Percentiles rank a stretch among this genome's conserved stretches.
Evolutionary conservation across 148 eudicot species (phyloP).

Genomic region (Persicaria maculosa): DNA sequence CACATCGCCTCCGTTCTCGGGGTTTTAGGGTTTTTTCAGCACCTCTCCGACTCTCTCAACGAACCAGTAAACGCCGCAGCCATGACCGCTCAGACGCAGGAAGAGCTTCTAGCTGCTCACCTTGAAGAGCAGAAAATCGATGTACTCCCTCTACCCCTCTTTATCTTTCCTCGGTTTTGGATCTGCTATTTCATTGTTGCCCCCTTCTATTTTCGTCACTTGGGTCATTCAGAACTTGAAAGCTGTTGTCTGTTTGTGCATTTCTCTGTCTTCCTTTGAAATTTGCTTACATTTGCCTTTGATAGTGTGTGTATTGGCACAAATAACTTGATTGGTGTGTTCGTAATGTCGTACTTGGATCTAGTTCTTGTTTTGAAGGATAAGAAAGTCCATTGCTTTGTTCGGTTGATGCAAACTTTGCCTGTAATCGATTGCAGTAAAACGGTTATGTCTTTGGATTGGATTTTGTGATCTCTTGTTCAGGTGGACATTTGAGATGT

Average conservation of each 20-base stretch:
- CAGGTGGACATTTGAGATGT: neutral
- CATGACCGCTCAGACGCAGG: constrained; percentile 79
- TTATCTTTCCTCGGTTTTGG: neutral
- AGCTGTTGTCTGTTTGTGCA: neutral
- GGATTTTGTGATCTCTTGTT: neutral
- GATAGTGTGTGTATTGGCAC: neutral
- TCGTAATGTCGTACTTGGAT: neutral
- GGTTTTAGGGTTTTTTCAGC: constrained; percentile 6
- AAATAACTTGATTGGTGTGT: neutral
- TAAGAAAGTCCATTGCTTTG: neutral
- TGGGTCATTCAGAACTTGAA: neutral
- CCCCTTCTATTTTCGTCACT: neutral
- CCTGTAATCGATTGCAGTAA: neutral
- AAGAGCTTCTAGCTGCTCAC: constrained; percentile 65
- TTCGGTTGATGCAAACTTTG: neutral
- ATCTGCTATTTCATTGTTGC: neutral
- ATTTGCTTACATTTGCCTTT: neutral
- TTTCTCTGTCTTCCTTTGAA: neutral
- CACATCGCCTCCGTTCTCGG: neutral
- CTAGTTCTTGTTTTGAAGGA: neutral
- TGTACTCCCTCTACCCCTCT: constrained; percentile 4
- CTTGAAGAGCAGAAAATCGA: constrained; percentile 29
- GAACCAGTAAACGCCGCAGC: neutral
- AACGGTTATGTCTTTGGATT: neutral
- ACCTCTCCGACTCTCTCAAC: neutral